These are phyloP conservation scores for Thermothielavioides terrestris DNA, from an alignment of 495 filamentous ascomycete genomes.

Conservation along the genomic window DNA sequence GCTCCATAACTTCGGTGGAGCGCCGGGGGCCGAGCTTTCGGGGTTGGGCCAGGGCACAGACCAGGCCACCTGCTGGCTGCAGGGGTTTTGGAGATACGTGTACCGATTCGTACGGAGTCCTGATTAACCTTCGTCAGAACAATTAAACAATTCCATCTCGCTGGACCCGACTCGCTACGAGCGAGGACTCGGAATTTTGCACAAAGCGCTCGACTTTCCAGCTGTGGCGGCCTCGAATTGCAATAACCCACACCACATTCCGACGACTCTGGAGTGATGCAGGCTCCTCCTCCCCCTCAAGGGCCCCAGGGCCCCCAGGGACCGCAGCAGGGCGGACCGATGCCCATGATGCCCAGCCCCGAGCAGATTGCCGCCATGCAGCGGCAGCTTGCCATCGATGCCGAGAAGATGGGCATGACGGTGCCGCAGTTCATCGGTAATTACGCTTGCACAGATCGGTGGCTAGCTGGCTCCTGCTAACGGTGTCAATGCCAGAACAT, in stretches of 20 bases:
- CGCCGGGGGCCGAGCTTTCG: constrained; percentile 7
- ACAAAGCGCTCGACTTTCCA: no score
- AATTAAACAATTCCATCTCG: no score
- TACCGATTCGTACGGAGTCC: constrained; percentile 17
- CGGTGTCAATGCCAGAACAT: constrained; percentile 37
- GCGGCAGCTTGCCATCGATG: constrained; percentile 69
- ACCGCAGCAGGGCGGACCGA: constrained; percentile 17
- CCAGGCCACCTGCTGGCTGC: constrained; percentile 5
- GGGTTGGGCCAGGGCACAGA: constrained; percentile 2
- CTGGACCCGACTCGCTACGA: no score
- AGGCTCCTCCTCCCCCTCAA: constrained; percentile 8
- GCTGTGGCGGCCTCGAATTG: no score
- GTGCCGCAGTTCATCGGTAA: constrained; percentile 57
- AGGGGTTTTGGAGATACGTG: constrained; percentile 19
- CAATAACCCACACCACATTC: no score
- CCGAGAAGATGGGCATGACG: constrained; percentile 64
- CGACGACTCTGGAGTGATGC: constrained; percentile 1
- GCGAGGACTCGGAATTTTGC: no score
- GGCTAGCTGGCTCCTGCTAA: background rate
- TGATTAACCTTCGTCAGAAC: constrained; percentile 12
- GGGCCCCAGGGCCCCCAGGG: background rate
- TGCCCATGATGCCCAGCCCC: constrained; percentile 55
- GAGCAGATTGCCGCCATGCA: constrained; percentile 82
- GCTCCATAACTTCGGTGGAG: no score
- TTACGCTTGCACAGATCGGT: no score